Percentiles rank a stretch among this genome's conserved stretches.
Evolutionary conservation across 2,329 filamentous ascomycete species (phyloP).

Genomic region (Pseudogymnoascus sp.): DNA sequence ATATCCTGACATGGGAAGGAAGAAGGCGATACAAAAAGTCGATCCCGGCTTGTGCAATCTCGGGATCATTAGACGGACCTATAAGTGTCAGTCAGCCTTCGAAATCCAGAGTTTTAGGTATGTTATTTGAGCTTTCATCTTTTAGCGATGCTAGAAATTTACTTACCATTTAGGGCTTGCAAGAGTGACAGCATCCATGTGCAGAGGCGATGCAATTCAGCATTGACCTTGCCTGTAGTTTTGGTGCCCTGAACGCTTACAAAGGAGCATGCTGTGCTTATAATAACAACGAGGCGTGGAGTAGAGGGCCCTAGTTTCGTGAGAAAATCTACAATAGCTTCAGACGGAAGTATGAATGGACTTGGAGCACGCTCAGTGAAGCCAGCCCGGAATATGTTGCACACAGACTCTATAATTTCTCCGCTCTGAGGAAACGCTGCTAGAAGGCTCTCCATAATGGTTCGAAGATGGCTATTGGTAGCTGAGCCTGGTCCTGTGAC

Average conservation of each 20-base stretch:
- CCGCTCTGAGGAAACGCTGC: slow-evolving; percentile 48
- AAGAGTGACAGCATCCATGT: slow-evolving; percentile 56
- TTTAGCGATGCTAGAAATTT: not conserved
- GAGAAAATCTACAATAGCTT: slow-evolving; percentile 58
- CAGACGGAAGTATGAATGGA: slow-evolving; percentile 65
- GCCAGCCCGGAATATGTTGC: slow-evolving; percentile 61
- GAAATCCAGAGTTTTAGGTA: not conserved
- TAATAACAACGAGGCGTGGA: slow-evolving; percentile 57
- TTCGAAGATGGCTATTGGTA: slow-evolving; percentile 43
- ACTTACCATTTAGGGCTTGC: slow-evolving; percentile 49
- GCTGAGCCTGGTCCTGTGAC: slow-evolving; percentile 36
- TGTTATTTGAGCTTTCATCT: not conserved
- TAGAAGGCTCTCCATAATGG: slow-evolving; percentile 41
- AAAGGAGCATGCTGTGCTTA: slow-evolving; percentile 65
- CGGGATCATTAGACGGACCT: slow-evolving; percentile 56
- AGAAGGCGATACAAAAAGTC: slow-evolving; percentile 61
- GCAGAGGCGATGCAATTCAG: slow-evolving; percentile 44
- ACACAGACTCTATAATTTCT: slow-evolving; percentile 64
- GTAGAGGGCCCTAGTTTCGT: slow-evolving; percentile 49
- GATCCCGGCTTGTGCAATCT: slow-evolving; percentile 64
- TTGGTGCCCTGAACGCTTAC: slow-evolving; percentile 48
- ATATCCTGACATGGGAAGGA: slow-evolving; percentile 48
- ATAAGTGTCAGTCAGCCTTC: slow-evolving; percentile 11
- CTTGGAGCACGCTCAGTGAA: slow-evolving; percentile 67
- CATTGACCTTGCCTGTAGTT: slow-evolving; percentile 35